Base-by-base conservation (phyloP, 768 basidiomycete genomes). In the Gymnopilus junonius region DNA sequence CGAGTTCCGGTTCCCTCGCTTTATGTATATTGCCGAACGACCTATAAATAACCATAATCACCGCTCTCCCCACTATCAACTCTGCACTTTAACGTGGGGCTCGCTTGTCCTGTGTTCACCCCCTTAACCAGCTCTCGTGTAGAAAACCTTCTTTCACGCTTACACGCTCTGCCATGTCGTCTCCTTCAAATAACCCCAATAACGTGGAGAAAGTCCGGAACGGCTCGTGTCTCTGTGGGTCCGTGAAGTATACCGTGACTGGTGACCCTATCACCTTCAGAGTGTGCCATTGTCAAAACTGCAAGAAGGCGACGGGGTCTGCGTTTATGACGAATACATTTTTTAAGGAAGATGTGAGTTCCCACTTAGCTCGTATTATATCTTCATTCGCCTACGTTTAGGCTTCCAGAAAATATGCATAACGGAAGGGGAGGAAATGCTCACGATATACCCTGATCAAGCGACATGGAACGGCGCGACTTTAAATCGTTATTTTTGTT, bases 281-380 rank as follows among this genome's bases (percentile, higher is more conserved):
- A 17, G 73, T 81, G 1, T 82, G 81, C 64, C 78, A 82, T 66
- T 82, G 81, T 65, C 58, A 58, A n/a, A 79, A 81, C 50, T 81
- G 81, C 65, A 76, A 74, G 68, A 80, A 80, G n/a, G 72, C 76
- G 20, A 78, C 75, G 17, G 80, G 81, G 6, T 71, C 77, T n/a
- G 77, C 77, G n/a, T n/a, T 80, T 61, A 75, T 80, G 75, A 70
- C 76, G 43, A 80, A 79, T 46, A 68, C 69, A 5, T 76, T 79
- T 58, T n/a, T 79, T 63, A 68, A 70, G 34, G 64, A 58, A 15
- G 62, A 78, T 65, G 81, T 81, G 53, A 31, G 74, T 71, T 25
- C 42, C n/a, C n/a, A n/a, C n/a, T 8, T 27, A 43, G 23, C 31
- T 37, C 54, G 23, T 12, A 8, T 55, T 3, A 1, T 58, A 2